Conservation (phyloP, 2,329 filamentous ascomycete genomes). For the Microcyclosporella mali region DNA sequence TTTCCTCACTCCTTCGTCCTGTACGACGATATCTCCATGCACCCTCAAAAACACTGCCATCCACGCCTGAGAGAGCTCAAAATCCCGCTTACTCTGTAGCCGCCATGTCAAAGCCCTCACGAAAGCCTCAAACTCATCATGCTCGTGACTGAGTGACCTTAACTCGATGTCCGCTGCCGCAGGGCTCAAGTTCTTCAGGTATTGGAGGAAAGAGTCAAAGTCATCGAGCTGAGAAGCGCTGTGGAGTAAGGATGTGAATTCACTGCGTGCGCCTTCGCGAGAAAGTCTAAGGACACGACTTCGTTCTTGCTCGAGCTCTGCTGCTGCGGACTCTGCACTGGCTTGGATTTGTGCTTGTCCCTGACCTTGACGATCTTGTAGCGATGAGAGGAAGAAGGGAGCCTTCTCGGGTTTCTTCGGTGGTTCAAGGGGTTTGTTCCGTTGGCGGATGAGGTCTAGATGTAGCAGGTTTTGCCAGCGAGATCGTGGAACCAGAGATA, state of each 20-base stretch:
- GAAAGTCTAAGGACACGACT: conserved; percentile 28
- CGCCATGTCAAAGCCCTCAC: conserved; percentile 70
- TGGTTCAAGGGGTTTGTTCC: conserved; percentile 88
- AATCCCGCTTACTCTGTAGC: conserved; percentile 66
- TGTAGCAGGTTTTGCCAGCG: conserved; percentile 93
- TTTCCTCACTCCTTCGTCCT: conserved; percentile 48
- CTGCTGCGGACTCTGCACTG: conserved; percentile 15
- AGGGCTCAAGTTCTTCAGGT: conserved; percentile 75
- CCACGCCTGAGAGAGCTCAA: conserved; percentile 93
- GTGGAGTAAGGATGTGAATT: conserved; percentile 46
- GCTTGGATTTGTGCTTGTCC: conserved; percentile 13
- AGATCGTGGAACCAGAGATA: conserved; percentile 82
- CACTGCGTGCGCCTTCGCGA: conserved; percentile 8
- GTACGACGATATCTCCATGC: conserved; percentile 58
- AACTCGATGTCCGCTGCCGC: conserved; percentile 87
- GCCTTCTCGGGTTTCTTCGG: conserved; percentile 90
- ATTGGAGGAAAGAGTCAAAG: conserved; percentile 64
- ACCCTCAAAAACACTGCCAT: conserved; percentile 88
- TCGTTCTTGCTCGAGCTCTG: conserved; percentile 30
- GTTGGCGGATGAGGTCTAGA: conserved; percentile 79
- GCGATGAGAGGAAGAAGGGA: conserved; percentile 84
- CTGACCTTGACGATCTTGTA: conserved; percentile 35
- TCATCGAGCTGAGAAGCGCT: conserved; percentile 46
- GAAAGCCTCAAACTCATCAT: conserved; percentile 68
- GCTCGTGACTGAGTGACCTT: conserved; percentile 58